phyloP scores from a whole-genome alignment of 1,284 basidiomycete genomes.

The Fomitopsis betulina region DNA sequence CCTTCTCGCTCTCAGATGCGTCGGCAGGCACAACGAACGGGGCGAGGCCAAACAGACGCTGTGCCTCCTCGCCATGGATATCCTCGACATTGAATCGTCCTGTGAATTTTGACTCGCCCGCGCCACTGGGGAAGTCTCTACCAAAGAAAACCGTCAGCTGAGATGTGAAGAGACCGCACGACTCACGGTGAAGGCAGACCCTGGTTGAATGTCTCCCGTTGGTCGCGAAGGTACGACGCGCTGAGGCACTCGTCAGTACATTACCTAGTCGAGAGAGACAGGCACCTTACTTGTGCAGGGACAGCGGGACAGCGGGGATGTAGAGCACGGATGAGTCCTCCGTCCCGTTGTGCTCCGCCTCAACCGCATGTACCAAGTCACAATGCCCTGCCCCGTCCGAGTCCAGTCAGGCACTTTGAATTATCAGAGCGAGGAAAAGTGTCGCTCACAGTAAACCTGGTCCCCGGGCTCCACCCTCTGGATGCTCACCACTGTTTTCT shows the following conservation, averaged over 20 bases:
- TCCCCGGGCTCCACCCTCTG: constrained; percentile 65
- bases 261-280: no score
- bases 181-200: constrained; percentile 60
- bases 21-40: no score
- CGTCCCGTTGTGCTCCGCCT: constrained; percentile 52
- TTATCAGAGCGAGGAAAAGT: neutral
- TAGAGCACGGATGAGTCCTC: constrained; percentile 75
- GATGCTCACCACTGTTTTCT: constrained; percentile 46
- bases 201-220: constrained; percentile 48
- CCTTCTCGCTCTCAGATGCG: no score
- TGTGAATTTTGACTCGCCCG: no score
- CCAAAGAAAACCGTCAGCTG: no score
- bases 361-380: constrained; percentile 73
- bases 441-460: constrained; percentile 61
- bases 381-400: constrained; percentile 44
- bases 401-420: neutral
- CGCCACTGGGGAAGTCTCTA: no score
- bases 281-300: constrained; percentile 48
- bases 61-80: no score
- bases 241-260: constrained; percentile 25
- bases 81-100: no score
- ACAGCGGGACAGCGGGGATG: constrained; percentile 75
- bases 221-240: constrained; percentile 57
- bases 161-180: no score
- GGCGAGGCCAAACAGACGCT: no score